These are phyloP conservation scores for Boletus rufocinnamomeus DNA, from an alignment of 768 basidiomycete species.

Conservation along the genomic window DNA sequence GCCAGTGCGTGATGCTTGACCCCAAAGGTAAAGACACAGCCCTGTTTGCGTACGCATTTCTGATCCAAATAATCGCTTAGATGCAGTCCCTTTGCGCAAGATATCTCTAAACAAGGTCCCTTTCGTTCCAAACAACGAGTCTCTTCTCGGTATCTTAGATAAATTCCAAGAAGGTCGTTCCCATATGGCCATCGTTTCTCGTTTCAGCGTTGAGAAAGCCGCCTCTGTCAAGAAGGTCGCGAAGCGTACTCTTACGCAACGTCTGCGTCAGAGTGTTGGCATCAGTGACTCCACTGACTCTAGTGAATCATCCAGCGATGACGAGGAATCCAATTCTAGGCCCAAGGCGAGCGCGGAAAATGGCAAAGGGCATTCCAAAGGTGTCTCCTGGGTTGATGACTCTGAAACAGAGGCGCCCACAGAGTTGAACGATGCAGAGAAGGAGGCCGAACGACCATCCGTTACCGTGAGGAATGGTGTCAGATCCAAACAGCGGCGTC, in stretches of 20 bases:
- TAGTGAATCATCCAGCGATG: constrained; percentile 48
- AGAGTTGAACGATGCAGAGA: constrained; percentile 22
- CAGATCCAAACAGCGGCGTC: constrained; percentile 15
- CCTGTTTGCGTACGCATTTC: neutral
- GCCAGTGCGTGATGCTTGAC: constrained; percentile 75
- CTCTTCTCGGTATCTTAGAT: constrained; percentile 81
- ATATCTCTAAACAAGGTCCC: constrained; percentile 87
- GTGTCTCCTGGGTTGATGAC: constrained; percentile 37
- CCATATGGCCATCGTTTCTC: constrained; percentile 89
- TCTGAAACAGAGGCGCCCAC: constrained; percentile 33
- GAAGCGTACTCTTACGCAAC: constrained; percentile 76
- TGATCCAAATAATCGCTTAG: constrained; percentile 37
- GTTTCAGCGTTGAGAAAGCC: constrained; percentile 72
- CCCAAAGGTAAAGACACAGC: constrained; percentile 58
- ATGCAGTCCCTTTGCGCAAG: constrained; percentile 79
- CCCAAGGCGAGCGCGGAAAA: constrained; percentile 19
- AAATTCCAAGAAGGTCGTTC: constrained; percentile 88
- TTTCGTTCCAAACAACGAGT: constrained; percentile 83
- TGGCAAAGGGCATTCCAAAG: constrained; percentile 29
- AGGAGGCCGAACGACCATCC: constrained; percentile 15
- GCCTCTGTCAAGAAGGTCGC: constrained; percentile 83
- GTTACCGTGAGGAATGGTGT: constrained; percentile 17
- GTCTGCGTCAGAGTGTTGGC: constrained; percentile 72
- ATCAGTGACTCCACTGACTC: constrained; percentile 65
- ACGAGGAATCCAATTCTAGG: constrained; percentile 34